Percentiles rank a stretch among this genome's conserved stretches.
phyloP scores from a whole-genome alignment of 1,284 basidiomycete species.

The Coriolopsis trogii region DNA sequence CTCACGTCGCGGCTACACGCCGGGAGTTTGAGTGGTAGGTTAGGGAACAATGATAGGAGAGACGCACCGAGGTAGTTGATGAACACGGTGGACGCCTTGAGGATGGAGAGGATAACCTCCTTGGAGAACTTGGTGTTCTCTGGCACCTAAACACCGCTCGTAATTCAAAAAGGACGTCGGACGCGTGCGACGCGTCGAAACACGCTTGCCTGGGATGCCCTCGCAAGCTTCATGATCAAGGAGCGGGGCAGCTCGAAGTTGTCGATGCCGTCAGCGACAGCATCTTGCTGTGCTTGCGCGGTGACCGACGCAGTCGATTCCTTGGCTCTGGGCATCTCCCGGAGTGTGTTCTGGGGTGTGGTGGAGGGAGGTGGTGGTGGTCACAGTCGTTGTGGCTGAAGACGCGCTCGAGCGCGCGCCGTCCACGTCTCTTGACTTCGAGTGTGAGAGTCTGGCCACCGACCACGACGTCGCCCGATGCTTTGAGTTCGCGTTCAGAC shows the following conservation, averaged over 20 bases:
- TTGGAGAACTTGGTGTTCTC: constrained; percentile 87
- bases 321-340: constrained; percentile 17
- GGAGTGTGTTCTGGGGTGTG: not conserved
- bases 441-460: no score
- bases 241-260: constrained; percentile 86
- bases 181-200: constrained; percentile 10
- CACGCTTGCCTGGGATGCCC: constrained; percentile 59
- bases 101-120: constrained; percentile 79
- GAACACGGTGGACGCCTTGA: constrained; percentile 88
- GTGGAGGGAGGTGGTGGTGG: not conserved
- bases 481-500: no score
- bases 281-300: constrained; percentile 75
- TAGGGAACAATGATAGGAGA: not conserved
- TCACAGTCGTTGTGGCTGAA: not conserved
- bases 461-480: no score
- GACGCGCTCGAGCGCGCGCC: constrained; percentile 1
- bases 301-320: constrained; percentile 39
- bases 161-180: not conserved
- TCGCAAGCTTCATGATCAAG: constrained; percentile 82
- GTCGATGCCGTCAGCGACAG: constrained; percentile 79
- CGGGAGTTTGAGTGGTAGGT: not conserved
- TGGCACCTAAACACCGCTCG: constrained; percentile 64
- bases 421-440: not conserved
- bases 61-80: constrained; percentile 87
- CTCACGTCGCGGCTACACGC: constrained; percentile 66